phyloP scores from a whole-genome alignment of 78 protist species.

The Speleostelium caveatum region DNA sequence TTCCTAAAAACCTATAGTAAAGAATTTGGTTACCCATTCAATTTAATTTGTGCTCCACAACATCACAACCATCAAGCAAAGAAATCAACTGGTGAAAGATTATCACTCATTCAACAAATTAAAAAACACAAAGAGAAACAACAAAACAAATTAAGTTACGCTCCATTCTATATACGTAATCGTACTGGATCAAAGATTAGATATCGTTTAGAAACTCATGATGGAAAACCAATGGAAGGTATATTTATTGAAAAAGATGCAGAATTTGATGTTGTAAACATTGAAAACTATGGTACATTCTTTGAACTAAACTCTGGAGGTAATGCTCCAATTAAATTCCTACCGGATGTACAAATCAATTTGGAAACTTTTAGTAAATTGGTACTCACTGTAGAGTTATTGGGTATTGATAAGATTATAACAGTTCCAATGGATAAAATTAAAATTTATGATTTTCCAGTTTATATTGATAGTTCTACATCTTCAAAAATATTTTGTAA shows the following conservation, averaged over 20 bases:
- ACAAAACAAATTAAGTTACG: not conserved
- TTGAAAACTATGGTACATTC: constrained; percentile 55
- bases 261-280: constrained; percentile 2
- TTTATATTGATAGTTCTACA: constrained; percentile 23
- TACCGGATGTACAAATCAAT: constrained; percentile 47
- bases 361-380: constrained; percentile 49
- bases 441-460: constrained; percentile 64
- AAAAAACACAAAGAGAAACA: not conserved
- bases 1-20: constrained; percentile 67
- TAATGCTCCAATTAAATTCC: constrained; percentile 47
- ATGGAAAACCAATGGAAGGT: constrained; percentile 60
- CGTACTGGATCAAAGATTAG: constrained; percentile 58
- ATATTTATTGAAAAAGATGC: not conserved
- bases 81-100: not conserved
- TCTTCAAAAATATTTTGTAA: constrained; percentile 14
- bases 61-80: not conserved
- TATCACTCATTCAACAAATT: constrained; percentile 37
- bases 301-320: constrained; percentile 59
- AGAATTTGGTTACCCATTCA: constrained; percentile 74
- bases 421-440: constrained; percentile 57
- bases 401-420: constrained; percentile 60
- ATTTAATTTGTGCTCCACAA: constrained; percentile 32
- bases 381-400: constrained; percentile 31
- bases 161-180: constrained; percentile 60
- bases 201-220: constrained; percentile 64